These are phyloP conservation scores for Carnegiea gigantea DNA, from an alignment of 179 eudicot genomes.

Conservation along the genomic window DNA sequence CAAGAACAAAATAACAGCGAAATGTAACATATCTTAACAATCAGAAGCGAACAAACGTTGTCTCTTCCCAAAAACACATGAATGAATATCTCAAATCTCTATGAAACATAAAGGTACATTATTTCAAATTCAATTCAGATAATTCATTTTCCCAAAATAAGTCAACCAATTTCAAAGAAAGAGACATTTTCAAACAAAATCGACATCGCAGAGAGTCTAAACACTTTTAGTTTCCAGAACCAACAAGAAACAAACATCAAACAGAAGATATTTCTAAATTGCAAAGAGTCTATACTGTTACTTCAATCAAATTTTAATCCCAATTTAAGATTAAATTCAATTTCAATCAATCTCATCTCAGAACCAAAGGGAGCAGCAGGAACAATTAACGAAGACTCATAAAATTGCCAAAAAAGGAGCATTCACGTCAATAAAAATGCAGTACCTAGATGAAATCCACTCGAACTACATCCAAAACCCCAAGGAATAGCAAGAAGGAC, in stretches of 20 bases:
- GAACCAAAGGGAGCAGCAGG: neutral
- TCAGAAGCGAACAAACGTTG: too few species aligned
- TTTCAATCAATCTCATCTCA: neutral
- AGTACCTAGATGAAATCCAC: neutral
- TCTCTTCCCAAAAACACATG: too few species aligned
- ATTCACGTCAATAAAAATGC: neutral
- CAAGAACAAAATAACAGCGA: too few species aligned
- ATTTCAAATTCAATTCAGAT: conserved; percentile 9
- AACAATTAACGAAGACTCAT: conserved; percentile 1
- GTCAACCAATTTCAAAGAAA: neutral
- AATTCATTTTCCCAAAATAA: neutral
- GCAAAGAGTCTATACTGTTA: neutral
- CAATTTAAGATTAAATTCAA: neutral
- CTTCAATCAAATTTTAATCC: neutral
- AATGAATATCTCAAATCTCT: conserved; percentile 4
- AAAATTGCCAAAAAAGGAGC: neutral
- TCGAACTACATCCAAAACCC: neutral
- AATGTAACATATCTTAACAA: too few species aligned
- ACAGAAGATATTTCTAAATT: neutral
- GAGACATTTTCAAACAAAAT: neutral
- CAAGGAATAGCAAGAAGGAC: neutral
- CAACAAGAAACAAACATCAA: conserved; percentile 9
- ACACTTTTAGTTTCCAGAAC: neutral
- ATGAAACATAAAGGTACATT: neutral
- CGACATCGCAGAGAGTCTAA: neutral